phyloP scores from a whole-genome alignment of 371 early-diverging fungal genomes.

The Gilbertella persicaria region DNA sequence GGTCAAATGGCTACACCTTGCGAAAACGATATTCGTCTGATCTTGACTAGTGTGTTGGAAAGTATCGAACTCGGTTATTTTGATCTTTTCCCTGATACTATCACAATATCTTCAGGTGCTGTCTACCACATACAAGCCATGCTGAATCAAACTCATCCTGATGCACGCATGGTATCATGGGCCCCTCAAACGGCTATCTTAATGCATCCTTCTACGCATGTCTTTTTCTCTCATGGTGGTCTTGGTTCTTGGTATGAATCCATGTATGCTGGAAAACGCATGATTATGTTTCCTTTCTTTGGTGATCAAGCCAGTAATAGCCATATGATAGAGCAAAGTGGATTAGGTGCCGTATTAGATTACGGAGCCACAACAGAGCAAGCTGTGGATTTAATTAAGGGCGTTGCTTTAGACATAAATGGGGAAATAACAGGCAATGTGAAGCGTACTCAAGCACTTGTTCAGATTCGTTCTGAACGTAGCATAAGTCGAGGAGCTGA shows the following conservation, averaged over 20 bases:
- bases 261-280: constrained; percentile 28
- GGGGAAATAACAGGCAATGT: constrained; percentile 4
- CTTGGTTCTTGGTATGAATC: constrained; percentile 37
- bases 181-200: constrained; percentile 42
- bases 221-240: constrained; percentile 46
- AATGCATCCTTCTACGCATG: constrained; percentile 23
- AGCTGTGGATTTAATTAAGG: not conserved
- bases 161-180: not conserved
- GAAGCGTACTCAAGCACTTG: constrained; percentile 13
- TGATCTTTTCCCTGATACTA: constrained; percentile 23
- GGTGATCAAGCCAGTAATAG: constrained; percentile 36
- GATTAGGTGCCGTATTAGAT: constrained; percentile 1
- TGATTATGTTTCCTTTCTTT: constrained; percentile 42
- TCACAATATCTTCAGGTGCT: constrained; percentile 4
- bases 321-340: constrained; percentile 3
- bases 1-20: constrained; percentile 30
- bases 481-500: constrained; percentile 24
- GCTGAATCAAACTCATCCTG: constrained; percentile 1
- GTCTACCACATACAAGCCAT: constrained; percentile 1
- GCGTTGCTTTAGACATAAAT: constrained; percentile 3
- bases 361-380: not conserved
- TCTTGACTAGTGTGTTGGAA: constrained; percentile 24
- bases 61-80: constrained; percentile 19
- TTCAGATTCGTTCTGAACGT: constrained; percentile 22
- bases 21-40: constrained; percentile 8